Evolutionary conservation across 805 yeast species (phyloP), one percentile per base, ranked within the genome.

Genomic region (Cyberlindnera xishuangbannaensis): DNA sequence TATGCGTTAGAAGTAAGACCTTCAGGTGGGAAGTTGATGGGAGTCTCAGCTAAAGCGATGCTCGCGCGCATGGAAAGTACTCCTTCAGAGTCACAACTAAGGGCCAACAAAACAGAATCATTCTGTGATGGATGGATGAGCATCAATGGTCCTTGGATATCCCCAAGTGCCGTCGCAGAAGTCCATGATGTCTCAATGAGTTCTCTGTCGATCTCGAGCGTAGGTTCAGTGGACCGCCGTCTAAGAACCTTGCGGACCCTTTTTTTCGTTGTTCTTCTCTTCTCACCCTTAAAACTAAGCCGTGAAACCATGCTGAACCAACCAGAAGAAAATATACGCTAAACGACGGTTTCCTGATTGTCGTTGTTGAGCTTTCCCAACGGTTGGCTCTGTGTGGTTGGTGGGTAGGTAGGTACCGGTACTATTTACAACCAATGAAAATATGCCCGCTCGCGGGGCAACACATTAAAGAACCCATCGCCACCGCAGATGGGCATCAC

Each of bases 271-370:
- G 24, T 18, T 25, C 17, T 24, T 29, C 32, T 47, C 32, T 34
- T 36, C 34, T 60, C 65, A 19, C 64, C 65, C 39, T 62, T 62
- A 48, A 63, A 63, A 5, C 47, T 35, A 7, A 62, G 51, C 25
- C 56, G 56, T 6, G 62, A 51, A 5, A 59, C 65, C 67, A 63
- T 62, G 5, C n/a, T 16, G n/a, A n/a, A n/a, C n/a, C n/a, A n/a
- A n/a, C n/a, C n/a, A n/a, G n/a, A n/a, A n/a, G n/a, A n/a, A n/a
- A n/a, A n/a, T n/a, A n/a, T n/a, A n/a, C n/a, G n/a, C n/a, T n/a
- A n/a, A n/a, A n/a, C n/a, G n/a, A n/a, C n/a, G n/a, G n/a, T n/a
- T n/a, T n/a, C n/a, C n/a, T n/a, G n/a, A n/a, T n/a, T n/a, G n/a
- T n/a, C n/a, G n/a, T n/a, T n/a, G n/a, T n/a, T n/a, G n/a, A n/a